Conservation (phyloP, 305 asterid species). For the Rubia balearica region DNA sequence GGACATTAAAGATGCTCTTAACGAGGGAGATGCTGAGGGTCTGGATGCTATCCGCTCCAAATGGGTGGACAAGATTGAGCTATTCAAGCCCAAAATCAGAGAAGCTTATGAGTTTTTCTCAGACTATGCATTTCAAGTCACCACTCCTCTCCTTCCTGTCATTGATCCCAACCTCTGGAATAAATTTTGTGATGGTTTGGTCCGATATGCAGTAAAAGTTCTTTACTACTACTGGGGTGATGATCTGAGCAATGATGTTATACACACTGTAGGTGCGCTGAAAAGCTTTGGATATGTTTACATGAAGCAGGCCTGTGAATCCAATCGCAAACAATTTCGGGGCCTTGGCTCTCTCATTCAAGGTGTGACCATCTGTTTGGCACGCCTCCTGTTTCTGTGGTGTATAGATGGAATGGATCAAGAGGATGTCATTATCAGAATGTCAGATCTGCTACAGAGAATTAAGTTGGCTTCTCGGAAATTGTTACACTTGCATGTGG, state of each 20-base stretch:
- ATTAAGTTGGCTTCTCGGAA: background rate
- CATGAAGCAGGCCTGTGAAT: background rate
- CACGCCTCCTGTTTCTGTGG: background rate
- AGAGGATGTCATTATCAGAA: background rate
- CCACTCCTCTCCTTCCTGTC: background rate
- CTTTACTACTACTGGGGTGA: background rate
- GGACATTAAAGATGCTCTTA: background rate
- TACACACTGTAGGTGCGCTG: background rate
- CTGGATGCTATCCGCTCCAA: background rate
- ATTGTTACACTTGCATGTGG: background rate
- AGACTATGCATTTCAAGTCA: background rate
- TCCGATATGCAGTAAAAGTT: background rate
- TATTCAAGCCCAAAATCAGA: background rate
- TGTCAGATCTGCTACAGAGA: background rate
- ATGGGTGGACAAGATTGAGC: background rate
- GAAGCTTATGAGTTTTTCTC: background rate
- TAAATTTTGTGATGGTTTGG: background rate
- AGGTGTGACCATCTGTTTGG: slow-evolving; percentile 1
- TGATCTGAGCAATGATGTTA: background rate
- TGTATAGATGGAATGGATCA: background rate
- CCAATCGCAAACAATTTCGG: background rate
- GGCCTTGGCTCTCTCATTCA: background rate
- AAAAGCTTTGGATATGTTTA: background rate
- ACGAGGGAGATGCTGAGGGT: background rate
- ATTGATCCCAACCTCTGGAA: background rate